Conservation (phyloP, 306 rosid species). For the Quercus robur region DNA sequence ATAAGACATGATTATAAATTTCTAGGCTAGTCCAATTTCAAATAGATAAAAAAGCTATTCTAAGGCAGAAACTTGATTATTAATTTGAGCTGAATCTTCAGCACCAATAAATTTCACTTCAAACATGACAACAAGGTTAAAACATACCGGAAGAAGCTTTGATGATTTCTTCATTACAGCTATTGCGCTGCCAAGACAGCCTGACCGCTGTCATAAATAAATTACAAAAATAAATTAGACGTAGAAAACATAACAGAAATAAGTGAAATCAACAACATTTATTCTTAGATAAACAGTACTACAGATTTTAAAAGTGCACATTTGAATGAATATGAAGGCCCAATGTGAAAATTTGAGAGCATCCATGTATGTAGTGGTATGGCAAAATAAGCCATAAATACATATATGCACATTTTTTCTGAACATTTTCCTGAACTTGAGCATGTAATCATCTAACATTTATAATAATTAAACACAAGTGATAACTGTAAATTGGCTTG, state of each 20-base stretch:
- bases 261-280: slow-evolving; percentile 6
- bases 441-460: background rate
- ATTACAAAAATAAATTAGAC: slow-evolving; percentile 14
- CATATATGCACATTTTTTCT: background rate
- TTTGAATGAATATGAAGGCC: background rate
- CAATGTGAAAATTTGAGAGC: too few species aligned
- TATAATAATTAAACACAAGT: background rate
- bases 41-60: background rate
- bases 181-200: slow-evolving; percentile 84
- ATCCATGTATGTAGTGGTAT: too few species aligned
- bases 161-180: slow-evolving; percentile 98
- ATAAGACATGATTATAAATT: too few species aligned
- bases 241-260: slow-evolving; percentile 20
- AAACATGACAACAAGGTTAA: background rate
- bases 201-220: slow-evolving; percentile 65
- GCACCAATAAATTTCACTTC: background rate
- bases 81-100: background rate
- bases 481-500: background rate
- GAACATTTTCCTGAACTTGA: background rate
- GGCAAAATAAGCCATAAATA: background rate
- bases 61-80: background rate
- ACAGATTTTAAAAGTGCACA: background rate
- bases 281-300: slow-evolving; percentile 6
- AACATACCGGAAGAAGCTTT: slow-evolving; percentile 77
- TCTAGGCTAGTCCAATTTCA: background rate